Evolutionary conservation across 805 yeast species (phyloP), one percentile per base, ranked within the genome.

Genomic region (Saturnispora dispora): DNA sequence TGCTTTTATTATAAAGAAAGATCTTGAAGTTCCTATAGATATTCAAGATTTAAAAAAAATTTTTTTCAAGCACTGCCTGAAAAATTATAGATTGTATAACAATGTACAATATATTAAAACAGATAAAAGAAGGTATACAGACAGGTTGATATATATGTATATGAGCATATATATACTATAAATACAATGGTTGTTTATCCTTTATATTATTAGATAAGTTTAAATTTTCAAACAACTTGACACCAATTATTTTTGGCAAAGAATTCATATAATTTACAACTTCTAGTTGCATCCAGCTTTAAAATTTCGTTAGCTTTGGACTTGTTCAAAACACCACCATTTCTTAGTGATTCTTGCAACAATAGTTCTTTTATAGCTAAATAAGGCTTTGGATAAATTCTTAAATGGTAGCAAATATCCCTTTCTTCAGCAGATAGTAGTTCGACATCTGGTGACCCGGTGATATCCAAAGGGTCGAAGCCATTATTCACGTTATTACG

Each of bases 231-330:
- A 54, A 51, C 53, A 55, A 47, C 58, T 53, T 60, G 61, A 62
- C 81, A 78, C 99, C 99, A 93, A 53, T 88, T 86, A 75, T 93
- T 96, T 53, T 82, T 81, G 54, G 85, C 87, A 66, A 93, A 93
- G 63, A 93, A 93, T 63, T 93, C 98, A 67, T 86, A 93, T 47
- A 93, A 85, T 64, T 84, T 82, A 25, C 87, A 82, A 2, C 96
- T 88, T 65, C 91, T 93, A 57, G 79, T 76, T 15, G 89, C 85
- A 63, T 93, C 99, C 50, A 93, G 82, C 61, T 88, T 85, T 54
- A 88, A 70, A 52, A 88, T 70, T 53, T 85, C 96, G 59, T 89
- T 76, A n/a, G 95, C 93, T 17, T 84, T 82, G 61, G 87, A 83
- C 68, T 86, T 84, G 70, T 87, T 87, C 61, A 93, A 65, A 6